Percentiles rank a stretch among this genome's conserved stretches.
Conservation (phyloP, 2,329 filamentous ascomycete species). For the Alternaria triticina region DNA sequence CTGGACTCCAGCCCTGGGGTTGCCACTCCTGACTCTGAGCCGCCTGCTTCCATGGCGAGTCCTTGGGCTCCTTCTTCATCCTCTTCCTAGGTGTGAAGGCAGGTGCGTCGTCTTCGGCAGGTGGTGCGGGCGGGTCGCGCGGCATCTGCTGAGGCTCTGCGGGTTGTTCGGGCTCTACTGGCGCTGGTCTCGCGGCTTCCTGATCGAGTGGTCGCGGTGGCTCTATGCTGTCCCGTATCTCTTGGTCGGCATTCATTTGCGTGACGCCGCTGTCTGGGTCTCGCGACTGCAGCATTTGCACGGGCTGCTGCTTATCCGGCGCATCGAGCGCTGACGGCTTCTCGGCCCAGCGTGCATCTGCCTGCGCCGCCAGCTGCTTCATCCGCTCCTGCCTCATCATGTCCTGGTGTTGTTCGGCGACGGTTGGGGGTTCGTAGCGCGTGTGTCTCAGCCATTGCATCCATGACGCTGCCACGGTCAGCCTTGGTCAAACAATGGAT, state of each 20-base stretch:
- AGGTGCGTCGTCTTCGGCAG: conserved; percentile 15
- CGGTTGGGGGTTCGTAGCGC: conserved; percentile 60
- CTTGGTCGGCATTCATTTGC: conserved; percentile 42
- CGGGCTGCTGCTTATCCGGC: conserved; percentile 57
- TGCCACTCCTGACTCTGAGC: conserved; percentile 54
- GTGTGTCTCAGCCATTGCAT: conserved; percentile 72
- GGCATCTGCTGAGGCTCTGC: conserved; percentile 21
- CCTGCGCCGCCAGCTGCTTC: conserved; percentile 64
- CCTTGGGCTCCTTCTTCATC: conserved; percentile 37
- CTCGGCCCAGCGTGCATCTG: conserved; percentile 67
- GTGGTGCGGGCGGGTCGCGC: conserved; percentile 19
- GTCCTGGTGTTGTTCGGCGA: conserved; percentile 66
- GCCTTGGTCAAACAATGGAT: background rate
- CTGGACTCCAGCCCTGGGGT: conserved; percentile 55
- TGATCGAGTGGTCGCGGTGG: conserved; percentile 1
- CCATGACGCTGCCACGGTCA: conserved; percentile 62
- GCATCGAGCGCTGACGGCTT: conserved; percentile 65
- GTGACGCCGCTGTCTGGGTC: conserved; percentile 50
- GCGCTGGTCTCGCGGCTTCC: conserved; percentile 7
- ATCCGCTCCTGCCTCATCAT: conserved; percentile 63
- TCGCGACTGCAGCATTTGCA: conserved; percentile 53
- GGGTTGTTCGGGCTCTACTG: background rate
- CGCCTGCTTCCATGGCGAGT: conserved; percentile 51
- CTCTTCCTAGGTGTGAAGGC: conserved; percentile 28
- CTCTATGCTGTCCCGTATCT: conserved; percentile 35